phyloP scores from a whole-genome alignment of 805 yeast species.

The Wickerhamiella qilinensis region DNA sequence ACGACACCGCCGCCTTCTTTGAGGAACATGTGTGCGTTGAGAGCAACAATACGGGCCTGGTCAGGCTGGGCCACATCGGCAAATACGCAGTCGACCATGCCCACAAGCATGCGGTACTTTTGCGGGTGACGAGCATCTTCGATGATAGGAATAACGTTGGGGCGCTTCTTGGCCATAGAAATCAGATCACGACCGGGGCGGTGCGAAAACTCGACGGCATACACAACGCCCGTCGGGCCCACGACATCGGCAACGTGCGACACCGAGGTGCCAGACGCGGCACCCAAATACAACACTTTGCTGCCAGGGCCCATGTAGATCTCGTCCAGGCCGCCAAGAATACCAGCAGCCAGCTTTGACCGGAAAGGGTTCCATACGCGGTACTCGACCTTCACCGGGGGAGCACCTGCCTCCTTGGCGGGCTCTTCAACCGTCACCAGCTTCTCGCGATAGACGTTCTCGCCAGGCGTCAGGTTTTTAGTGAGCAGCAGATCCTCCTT shows the following conservation, averaged over 20 bases:
- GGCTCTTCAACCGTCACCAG: constrained; percentile 90
- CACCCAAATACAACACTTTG: constrained; percentile 94
- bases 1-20: constrained; percentile 98
- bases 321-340: constrained; percentile 98
- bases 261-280: constrained; percentile 98
- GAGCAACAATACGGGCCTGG: constrained; percentile 98
- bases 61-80: constrained; percentile 99
- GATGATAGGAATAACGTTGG: constrained; percentile 94
- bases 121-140: constrained; percentile 99
- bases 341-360: constrained; percentile 99
- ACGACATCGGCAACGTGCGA: constrained; percentile 97
- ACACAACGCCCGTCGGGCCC: constrained; percentile 97
- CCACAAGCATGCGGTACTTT: constrained; percentile 96
- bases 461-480: constrained; percentile 96
- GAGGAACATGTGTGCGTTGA: constrained; percentile 94
- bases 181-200: constrained; percentile 99
- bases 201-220: constrained; percentile 98
- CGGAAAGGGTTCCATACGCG: constrained; percentile 99
- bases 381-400: constrained; percentile 85
- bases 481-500: constrained; percentile 97
- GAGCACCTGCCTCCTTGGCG: constrained; percentile 48
- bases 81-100: constrained; percentile 97
- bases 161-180: constrained; percentile 99
- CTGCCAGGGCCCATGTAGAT: constrained; percentile 95
- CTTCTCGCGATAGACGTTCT: constrained; percentile 96